Conservation (phyloP, 2,329 filamentous ascomycete species). For the Akanthomyces uredinophilus region DNA sequence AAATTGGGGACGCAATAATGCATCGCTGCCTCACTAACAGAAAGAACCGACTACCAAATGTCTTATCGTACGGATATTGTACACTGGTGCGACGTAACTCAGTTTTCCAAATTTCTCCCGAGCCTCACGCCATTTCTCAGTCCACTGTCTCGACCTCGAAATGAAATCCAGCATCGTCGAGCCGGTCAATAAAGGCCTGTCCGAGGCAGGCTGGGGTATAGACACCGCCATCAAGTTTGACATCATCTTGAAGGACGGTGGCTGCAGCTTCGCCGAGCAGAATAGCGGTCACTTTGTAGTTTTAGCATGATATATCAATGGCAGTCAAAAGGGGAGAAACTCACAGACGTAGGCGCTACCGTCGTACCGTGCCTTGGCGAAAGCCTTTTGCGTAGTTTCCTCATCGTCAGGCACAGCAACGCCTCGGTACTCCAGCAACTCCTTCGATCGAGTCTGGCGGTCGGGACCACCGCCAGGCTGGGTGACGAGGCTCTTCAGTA, state of each 20-base stretch:
- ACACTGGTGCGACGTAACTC: not conserved
- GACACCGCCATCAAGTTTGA: slow-evolving; percentile 58
- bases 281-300: slow-evolving; percentile 56
- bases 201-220: slow-evolving; percentile 70
- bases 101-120: not conserved
- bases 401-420: slow-evolving; percentile 57
- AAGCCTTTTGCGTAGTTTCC: slow-evolving; percentile 44
- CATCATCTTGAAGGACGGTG: slow-evolving; percentile 59
- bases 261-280: slow-evolving; percentile 60
- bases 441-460: slow-evolving; percentile 48
- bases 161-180: slow-evolving; percentile 57
- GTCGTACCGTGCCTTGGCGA: slow-evolving; percentile 48
- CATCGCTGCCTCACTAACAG: not conserved
- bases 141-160: slow-evolving; percentile 45
- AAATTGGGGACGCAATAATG: not conserved
- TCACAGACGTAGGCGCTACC: slow-evolving; percentile 63
- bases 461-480: slow-evolving; percentile 52
- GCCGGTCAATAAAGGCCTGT: slow-evolving; percentile 58
- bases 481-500: slow-evolving; percentile 40
- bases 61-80: not conserved
- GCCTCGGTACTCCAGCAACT: slow-evolving; percentile 59
- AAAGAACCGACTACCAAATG: not conserved
- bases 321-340: slow-evolving; percentile 23
- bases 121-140: not conserved
- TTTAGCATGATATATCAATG: not conserved